Conservation (phyloP, 2,329 filamentous ascomycete species). For the Beauveria medogensis region DNA sequence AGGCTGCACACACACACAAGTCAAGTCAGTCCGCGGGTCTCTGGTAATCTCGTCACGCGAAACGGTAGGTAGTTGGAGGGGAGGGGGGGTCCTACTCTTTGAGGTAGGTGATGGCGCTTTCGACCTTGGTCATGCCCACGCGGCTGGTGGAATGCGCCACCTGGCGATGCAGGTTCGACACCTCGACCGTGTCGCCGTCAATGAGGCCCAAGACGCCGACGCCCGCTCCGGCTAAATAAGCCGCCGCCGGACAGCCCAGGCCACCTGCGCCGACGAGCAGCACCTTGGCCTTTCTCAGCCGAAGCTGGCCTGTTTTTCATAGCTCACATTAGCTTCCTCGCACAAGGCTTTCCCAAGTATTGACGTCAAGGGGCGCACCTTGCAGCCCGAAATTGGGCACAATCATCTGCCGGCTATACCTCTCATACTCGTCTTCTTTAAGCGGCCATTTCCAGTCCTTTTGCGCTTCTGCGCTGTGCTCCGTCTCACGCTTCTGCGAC, state of each 20-base stretch:
- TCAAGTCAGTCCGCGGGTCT: too few relatives aligned
- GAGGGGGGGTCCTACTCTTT: conserved; percentile 33
- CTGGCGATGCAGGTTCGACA: conserved; percentile 88
- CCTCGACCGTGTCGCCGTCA: conserved; percentile 81
- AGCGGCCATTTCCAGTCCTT: conserved; percentile 57
- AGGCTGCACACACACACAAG: conserved; percentile 37
- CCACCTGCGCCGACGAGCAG: conserved; percentile 84
- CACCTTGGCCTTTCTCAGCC: conserved; percentile 60
- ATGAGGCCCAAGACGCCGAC: conserved; percentile 76
- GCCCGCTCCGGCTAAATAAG: conserved; percentile 88
- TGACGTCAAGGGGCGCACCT: conserved; percentile 36
- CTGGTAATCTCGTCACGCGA: too few relatives aligned
- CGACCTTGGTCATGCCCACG: conserved; percentile 71
- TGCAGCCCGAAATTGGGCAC: conserved; percentile 71
- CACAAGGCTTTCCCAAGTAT: too few relatives aligned
- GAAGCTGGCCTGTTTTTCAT: conserved; percentile 57
- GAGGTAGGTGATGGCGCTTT: conserved; percentile 60
- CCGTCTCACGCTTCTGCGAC: conserved; percentile 14
- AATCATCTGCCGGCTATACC: conserved; percentile 88
- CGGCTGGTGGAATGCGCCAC: conserved; percentile 66
- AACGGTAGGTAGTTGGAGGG: too few relatives aligned
- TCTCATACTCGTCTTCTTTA: conserved; percentile 63
- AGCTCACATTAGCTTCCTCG: neutral
- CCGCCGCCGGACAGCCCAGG: conserved; percentile 81
- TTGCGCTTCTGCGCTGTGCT: conserved; percentile 4